Conservation (phyloP, 345 rosid species). For the Combretum micranthum region DNA sequence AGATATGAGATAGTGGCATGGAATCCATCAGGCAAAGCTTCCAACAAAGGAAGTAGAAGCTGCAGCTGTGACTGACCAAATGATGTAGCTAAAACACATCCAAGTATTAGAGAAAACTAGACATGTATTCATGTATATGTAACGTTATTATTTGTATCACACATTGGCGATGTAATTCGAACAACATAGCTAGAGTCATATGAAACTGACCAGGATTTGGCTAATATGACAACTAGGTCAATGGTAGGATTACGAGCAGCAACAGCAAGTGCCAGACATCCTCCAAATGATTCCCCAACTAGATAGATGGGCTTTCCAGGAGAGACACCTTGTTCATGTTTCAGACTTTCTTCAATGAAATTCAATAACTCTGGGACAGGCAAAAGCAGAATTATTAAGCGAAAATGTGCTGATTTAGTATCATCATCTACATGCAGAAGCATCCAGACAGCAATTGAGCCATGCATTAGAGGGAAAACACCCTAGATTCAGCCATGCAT, state of each 20-base stretch:
- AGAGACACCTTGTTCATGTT: conserved; percentile 35
- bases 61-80: conserved; percentile 72
- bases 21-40: conserved; percentile 61
- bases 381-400: neutral
- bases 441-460: too few species aligned
- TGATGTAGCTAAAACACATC: conserved; percentile 58
- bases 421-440: neutral
- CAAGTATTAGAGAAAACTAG: neutral
- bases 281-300: conserved; percentile 89
- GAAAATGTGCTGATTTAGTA: too few species aligned
- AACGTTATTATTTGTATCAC: neutral
- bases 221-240: conserved; percentile 59
- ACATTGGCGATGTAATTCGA: neutral
- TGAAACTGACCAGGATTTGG: conserved; percentile 62
- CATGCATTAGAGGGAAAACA: too few species aligned
- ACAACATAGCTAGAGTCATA: conserved; percentile 13
- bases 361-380: conserved; percentile 43
- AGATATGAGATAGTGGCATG: conserved; percentile 53
- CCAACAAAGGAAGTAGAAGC: too few species aligned
- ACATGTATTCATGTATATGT: neutral
- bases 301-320: conserved; percentile 75
- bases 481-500: too few species aligned
- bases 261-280: conserved; percentile 87
- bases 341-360: conserved; percentile 53
- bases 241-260: too few species aligned